Evolutionary conservation across 345 rosid genomes (phyloP), one percentile per base, ranked within the genome.

Genomic region (Salix viminalis): DNA sequence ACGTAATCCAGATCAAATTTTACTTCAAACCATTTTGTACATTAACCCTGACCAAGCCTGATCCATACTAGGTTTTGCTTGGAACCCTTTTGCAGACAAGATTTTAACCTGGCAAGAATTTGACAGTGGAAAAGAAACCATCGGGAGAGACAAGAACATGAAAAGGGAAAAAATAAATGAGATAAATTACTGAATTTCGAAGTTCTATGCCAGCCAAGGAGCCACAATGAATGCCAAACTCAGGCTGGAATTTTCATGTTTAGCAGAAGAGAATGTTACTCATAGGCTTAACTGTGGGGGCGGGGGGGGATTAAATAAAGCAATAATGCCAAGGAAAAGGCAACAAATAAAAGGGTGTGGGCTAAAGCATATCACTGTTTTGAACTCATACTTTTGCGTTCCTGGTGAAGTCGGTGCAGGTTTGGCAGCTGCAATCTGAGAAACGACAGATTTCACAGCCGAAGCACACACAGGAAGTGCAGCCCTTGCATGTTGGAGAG

Each of bases 401-500:
- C 74, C 88, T 85, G 2, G 93, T 92, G 85, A 94, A 94, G 84
- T 96, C 99, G 0, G 77, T 84, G 90, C 99, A 96, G 50, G 91
- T 93, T 87, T 94, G 99, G 92, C 97, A 96, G 86, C 84, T 89
- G 84, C 99, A 96, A 58, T 96, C 97, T 0, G 91, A 71, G 88
- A 92, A 93, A 14, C 98, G 96, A 64, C 99, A 93, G 76, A 91
- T 85, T 34, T 87, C 90, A 72, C 99, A 92, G 60, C 99, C 99
- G 26, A 93, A 93, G 87, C 99, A 96, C 37, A 96, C 98, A 50
- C 98, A 96, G 48, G 98, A 91, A 39, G 98, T 96, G 88, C 99
- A 96, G 4, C 99, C 98, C 79, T 90, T 89, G 86, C 99, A 96
- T 12, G 97, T 85, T 7, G 91, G 91, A 24, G 97, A 87, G 21